Percentiles rank a stretch among this genome's conserved stretches.
These are phyloP conservation scores for Fraxinus anomala DNA, from an alignment of 257 asterid genomes.

Conservation along the genomic window DNA sequence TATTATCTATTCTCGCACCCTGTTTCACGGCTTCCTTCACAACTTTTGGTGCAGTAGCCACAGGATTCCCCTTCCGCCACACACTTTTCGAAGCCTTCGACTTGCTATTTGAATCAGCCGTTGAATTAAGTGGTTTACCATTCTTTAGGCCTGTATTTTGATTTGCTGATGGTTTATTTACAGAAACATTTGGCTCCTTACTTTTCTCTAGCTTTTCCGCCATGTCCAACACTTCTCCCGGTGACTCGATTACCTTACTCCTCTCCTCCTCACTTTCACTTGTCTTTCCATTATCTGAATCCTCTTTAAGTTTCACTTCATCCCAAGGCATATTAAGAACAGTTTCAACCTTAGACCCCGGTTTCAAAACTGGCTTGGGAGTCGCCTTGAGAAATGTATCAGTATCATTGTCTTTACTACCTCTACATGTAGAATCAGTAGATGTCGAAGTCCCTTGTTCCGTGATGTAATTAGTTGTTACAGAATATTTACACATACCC, in stretches of 20 bases:
- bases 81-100: constrained; percentile 73
- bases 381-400: constrained; percentile 77
- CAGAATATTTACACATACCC: constrained; percentile 82
- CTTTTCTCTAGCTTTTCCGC: constrained; percentile 77
- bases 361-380: constrained; percentile 75
- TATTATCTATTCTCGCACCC: constrained; percentile 44
- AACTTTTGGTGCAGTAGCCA: constrained; percentile 57
- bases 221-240: constrained; percentile 88
- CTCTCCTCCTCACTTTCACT: constrained; percentile 53
- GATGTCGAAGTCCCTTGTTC: constrained; percentile 77
- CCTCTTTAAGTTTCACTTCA: constrained; percentile 40
- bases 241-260: constrained; percentile 69
- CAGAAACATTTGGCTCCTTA: constrained; percentile 49
- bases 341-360: constrained; percentile 51
- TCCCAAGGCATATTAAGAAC: constrained; percentile 39
- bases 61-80: constrained; percentile 97
- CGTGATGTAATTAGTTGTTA: constrained; percentile 70
- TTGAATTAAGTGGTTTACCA: constrained; percentile 49
- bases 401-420: constrained; percentile 46
- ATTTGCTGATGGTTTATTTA: constrained; percentile 44
- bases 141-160: constrained; percentile 42
- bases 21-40: constrained; percentile 57
- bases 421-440: constrained; percentile 67
- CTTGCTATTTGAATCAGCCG: constrained; percentile 41
- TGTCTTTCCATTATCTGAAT: constrained; percentile 41